These are phyloP conservation scores for Scytalidium sp. DNA, from an alignment of 2,329 filamentous ascomycete genomes.

Conservation along the genomic window DNA sequence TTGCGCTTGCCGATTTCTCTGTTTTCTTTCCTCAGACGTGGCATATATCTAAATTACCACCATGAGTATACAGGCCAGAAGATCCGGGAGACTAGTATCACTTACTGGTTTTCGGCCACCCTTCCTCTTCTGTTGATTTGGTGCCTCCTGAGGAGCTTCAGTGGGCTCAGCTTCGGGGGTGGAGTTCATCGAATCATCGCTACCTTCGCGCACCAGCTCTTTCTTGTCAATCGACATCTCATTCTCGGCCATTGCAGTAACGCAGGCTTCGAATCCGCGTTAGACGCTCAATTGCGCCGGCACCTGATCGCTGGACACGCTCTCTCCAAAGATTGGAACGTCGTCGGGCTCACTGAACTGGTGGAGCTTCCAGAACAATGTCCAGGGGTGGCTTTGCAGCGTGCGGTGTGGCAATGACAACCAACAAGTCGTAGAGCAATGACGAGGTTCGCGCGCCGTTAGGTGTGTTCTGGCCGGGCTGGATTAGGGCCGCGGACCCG, in stretches of 20 bases:
- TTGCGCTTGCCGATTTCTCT: conserved; percentile 94
- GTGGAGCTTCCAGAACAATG: neutral
- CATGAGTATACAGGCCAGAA: conserved; percentile 1
- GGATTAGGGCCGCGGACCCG: conserved; percentile 10
- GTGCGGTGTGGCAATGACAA: conserved; percentile 19
- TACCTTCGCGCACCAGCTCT: conserved; percentile 54
- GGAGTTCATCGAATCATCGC: conserved; percentile 59
- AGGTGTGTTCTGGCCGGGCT: neutral
- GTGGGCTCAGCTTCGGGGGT: conserved; percentile 53
- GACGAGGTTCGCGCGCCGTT: neutral
- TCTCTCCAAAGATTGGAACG: neutral
- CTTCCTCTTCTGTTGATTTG: conserved; percentile 81
- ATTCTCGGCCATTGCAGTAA: conserved; percentile 55
- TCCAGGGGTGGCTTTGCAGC: conserved; percentile 10
- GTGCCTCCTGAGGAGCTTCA: conserved; percentile 38
- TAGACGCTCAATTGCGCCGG: neutral
- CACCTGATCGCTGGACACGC: neutral
- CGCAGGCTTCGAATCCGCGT: neutral
- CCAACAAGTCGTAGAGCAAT: conserved; percentile 12
- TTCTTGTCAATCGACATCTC: conserved; percentile 63
- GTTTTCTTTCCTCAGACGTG: conserved; percentile 96
- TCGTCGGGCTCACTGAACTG: neutral
- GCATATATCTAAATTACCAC: conserved; percentile 77
- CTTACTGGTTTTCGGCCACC: conserved; percentile 94
- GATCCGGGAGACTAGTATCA: conserved; percentile 22